Evolutionary conservation across 208 protist species (phyloP), one percentile per base, ranked within the genome.

Genomic region (Angomonas desouzai): DNA sequence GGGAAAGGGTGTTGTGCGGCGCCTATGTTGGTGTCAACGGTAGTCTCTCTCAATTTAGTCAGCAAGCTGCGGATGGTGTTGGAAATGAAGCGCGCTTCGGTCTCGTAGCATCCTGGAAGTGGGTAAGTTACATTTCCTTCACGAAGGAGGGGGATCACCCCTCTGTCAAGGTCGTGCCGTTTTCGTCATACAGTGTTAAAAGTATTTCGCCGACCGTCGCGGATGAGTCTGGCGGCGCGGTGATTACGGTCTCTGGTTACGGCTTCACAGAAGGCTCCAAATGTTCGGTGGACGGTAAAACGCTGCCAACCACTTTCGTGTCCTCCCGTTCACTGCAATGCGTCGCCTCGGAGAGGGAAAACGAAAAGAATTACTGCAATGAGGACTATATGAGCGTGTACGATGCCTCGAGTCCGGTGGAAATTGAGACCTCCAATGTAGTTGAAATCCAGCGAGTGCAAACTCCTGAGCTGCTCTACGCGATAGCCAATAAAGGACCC

Each of bases 161-260:
- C 20, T 45, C 9, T 20, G 45, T 70, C 34, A 3, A n/a, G 10
- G 2, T 69, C 13, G 22, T 27, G 22, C 40, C 59, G 1, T 67
- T 67, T 43, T 68, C 72, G 29, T 36, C 64, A 9, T 85, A 71
- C 47, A 66, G 33, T 28, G 66, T 78, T 0, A 55, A 45, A 0
- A 58, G 58, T 10, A 25, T 82, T 7, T 32, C 55, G 1, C 71
- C 79, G 13, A 13, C 1, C 28, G 45, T 65, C n/a, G 62, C 57
- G 1, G 72, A 76, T 40, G 51, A 33, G 1, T 7, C 47, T 3
- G 78, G 70, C 4, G 66, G 57, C 3, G 69, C 70, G 20, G 3
- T 38, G 0, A 13, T 84, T 29, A 74, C 62, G 0, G 59, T 84
- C 7, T 34, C 0, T 1, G 79, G 79, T 6, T 63, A 74, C 27